Percentiles rank a stretch among this genome's conserved stretches.
Evolutionary conservation across 495 filamentous ascomycete species (phyloP).

Genomic region (Trichocladium uniseriatum): DNA sequence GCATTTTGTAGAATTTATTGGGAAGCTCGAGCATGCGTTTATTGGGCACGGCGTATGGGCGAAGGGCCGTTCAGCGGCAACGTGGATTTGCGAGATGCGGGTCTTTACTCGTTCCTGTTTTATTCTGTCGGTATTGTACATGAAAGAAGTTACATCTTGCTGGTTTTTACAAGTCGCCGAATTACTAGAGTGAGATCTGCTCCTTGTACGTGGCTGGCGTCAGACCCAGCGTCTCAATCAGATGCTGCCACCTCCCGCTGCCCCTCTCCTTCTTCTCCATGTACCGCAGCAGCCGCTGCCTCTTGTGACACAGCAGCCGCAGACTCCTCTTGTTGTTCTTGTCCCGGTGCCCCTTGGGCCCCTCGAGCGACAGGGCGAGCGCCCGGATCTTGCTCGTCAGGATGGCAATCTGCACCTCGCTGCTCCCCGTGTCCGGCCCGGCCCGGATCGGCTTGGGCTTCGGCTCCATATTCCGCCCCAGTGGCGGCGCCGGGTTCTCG

Average conservation of each 20-base stretch:
- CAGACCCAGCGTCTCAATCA: conserved; percentile 73
- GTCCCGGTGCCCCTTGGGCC: conserved; percentile 51
- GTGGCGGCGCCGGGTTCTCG: conserved; percentile 38
- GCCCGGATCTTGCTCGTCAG: conserved; percentile 87
- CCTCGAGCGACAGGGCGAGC: conserved; percentile 54
- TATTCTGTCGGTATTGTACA: conserved; percentile 29
- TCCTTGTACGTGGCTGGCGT: conserved; percentile 79
- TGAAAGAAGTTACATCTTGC: conserved; percentile 20
- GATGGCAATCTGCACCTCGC: conserved; percentile 96
- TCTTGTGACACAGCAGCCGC: conserved; percentile 71
- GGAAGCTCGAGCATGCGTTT: conserved; percentile 11
- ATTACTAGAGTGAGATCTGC: conserved; percentile 63
- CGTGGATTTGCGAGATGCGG: conserved; percentile 2
- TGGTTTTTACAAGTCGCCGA: neutral
- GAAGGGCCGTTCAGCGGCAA: neutral
- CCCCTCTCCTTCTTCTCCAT: conserved; percentile 83
- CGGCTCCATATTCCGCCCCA: conserved; percentile 29
- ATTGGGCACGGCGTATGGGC: conserved; percentile 21
- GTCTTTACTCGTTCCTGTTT: conserved; percentile 8
- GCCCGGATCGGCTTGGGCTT: conserved; percentile 54
- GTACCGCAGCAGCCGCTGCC: conserved; percentile 81
- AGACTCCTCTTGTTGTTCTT: conserved; percentile 93
- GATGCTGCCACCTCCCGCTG: conserved; percentile 74
- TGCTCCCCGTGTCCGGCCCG: conserved; percentile 83
- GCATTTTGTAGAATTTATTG: conserved; percentile 25